Evolutionary conservation across 805 yeast species (phyloP).

Genomic region (Kluyveromyces wickerhamii): DNA sequence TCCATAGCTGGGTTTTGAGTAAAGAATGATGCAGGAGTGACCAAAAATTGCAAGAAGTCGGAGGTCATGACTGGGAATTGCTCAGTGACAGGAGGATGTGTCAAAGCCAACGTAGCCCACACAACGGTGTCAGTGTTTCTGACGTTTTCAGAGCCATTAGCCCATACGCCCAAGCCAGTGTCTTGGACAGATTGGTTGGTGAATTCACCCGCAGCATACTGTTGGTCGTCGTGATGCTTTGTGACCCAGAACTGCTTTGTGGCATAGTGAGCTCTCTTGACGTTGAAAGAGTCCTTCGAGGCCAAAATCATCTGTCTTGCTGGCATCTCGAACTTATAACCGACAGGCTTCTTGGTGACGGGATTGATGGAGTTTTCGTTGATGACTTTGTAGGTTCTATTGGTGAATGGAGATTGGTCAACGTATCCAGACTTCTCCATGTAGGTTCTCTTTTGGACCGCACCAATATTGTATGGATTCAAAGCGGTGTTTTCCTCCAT

Average conservation of each 20-base stretch:
- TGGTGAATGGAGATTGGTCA: constrained; percentile 70
- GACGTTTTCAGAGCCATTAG: constrained; percentile 55
- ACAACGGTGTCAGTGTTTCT: constrained; percentile 71
- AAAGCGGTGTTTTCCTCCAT: constrained; percentile 44
- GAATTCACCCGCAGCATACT: constrained; percentile 79
- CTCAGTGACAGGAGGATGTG: constrained; percentile 76
- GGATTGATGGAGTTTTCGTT: constrained; percentile 68
- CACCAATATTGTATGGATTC: constrained; percentile 68
- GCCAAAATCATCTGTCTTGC: constrained; percentile 73
- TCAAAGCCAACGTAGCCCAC: constrained; percentile 76
- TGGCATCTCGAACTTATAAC: constrained; percentile 65
- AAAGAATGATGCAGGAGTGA: constrained; percentile 68
- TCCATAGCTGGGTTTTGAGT: constrained; percentile 72
- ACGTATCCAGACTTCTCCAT: constrained; percentile 65
- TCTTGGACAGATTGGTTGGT: constrained; percentile 70
- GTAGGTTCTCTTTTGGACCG: constrained; percentile 50
- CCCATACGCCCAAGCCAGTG: constrained; percentile 67
- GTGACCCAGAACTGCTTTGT: constrained; percentile 80
- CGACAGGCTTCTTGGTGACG: constrained; percentile 63
- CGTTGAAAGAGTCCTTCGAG: constrained; percentile 52
- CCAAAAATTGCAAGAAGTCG: constrained; percentile 60
- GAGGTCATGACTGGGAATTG: constrained; percentile 90
- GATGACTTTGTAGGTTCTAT: constrained; percentile 65
- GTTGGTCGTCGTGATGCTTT: constrained; percentile 61
- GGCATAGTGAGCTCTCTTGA: constrained; percentile 65